Conservation (phyloP, 306 rosid genomes). For the Nissolia schottii region DNA sequence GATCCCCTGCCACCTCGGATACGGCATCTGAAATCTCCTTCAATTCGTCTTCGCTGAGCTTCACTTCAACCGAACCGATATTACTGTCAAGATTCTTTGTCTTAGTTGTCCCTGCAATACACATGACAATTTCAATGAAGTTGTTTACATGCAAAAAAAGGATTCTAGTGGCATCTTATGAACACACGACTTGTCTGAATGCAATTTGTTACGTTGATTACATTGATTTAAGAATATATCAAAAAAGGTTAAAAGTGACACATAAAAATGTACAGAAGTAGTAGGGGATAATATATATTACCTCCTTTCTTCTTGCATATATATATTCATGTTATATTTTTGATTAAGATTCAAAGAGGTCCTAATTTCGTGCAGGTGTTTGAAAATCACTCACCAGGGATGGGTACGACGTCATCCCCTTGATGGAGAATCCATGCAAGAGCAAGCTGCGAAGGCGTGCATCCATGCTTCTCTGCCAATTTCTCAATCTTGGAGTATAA, state of each 20-base stretch:
- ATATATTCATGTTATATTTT: background rate
- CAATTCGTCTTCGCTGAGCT: slow-evolving; percentile 40
- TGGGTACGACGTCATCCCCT: slow-evolving; percentile 60
- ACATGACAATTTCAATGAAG: background rate
- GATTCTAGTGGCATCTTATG: no score
- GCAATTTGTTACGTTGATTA: no score
- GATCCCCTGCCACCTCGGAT: slow-evolving; percentile 42
- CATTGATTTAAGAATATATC: no score
- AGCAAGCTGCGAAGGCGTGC: slow-evolving; percentile 56
- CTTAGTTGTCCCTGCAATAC: slow-evolving; percentile 59
- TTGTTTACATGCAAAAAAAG: background rate
- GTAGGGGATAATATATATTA: background rate
- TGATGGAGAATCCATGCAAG: slow-evolving; percentile 68
- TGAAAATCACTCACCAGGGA: slow-evolving; percentile 52
- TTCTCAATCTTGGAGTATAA: slow-evolving; percentile 36
- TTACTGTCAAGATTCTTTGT: slow-evolving; percentile 51
- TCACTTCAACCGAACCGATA: slow-evolving; percentile 43
- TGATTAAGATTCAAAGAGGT: background rate
- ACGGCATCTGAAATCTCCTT: slow-evolving; percentile 45
- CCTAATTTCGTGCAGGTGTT: background rate
- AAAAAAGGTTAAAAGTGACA: no score
- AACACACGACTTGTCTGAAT: background rate
- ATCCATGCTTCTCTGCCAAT: slow-evolving; percentile 52
- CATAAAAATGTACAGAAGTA: no score
- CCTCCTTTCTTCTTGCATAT: background rate